Evolutionary conservation across 495 filamentous ascomycete species (phyloP), one percentile per base, ranked within the genome.

Genomic region (Schizothecium vesticola): DNA sequence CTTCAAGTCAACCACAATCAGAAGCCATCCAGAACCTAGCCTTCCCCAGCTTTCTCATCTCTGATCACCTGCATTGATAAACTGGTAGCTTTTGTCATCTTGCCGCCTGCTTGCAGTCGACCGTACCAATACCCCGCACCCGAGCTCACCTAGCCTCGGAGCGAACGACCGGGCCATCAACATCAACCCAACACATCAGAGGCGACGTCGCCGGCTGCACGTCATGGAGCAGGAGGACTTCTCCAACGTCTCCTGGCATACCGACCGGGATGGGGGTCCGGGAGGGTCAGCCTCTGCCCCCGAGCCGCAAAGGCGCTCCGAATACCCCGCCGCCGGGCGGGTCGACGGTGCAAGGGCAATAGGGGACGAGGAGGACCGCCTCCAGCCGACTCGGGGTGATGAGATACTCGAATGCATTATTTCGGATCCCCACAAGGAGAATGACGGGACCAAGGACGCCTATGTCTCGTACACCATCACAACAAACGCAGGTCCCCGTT

Each of bases 401-500:
- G 94, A 93, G 63, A 85, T 86, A 26, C 85, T 99, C 57, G 91
- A 97, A 72, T 97, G 92, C 75, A 87, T 77, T 33, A 94, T 99
- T 25, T 86, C 87, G 59, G 84, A 87, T 56, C 93, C 95, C 21
- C 84, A 92, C 72, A 97, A 97, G 76, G 95, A 97, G 80, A 92
- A 91, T 72, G 93, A 97, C 74, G 94, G 96, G n/a, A 96, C 93
- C 63, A 97, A 97, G 79, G 94, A 98, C 80, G 90, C 92, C 61
- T 99, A 94, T 82, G 89, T 98, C 61, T 97, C 94, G 9, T 99
- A 98, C 80, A 80, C 93, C 26, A 92, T 98, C 67, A 93, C 92
- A 58, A 97, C 96, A 26, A 83, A 91, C 80, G 95, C 97, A 82
- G 56, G 88, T 83, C 22, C 58, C 2, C 19, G 10, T 59, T 23